Percentiles rank a stretch among this genome's conserved stretches.
Evolutionary conservation across 805 yeast genomes (phyloP).

Genomic region (Candida vartiovaarae): DNA sequence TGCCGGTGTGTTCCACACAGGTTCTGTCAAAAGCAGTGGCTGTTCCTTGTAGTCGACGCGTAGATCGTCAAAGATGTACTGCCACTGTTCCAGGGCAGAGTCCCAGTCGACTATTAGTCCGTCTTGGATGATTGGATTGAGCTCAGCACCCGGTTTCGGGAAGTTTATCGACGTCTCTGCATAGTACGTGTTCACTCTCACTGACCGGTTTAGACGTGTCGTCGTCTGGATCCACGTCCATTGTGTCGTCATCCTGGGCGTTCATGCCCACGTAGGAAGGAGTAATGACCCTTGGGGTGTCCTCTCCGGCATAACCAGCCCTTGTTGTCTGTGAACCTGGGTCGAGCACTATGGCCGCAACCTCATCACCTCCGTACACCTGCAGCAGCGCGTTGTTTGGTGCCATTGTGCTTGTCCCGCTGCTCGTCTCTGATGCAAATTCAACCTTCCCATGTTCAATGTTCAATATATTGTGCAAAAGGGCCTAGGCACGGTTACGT

Average conservation of each 20-base stretch:
- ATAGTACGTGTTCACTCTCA: constrained; percentile 21
- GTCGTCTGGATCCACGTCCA: constrained; percentile 19
- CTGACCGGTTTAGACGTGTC: constrained; percentile 12
- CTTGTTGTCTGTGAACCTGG: constrained; percentile 83
- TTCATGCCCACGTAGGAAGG: constrained; percentile 60
- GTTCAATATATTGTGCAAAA: too few species aligned
- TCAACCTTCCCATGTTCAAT: too few species aligned
- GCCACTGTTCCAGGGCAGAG: constrained; percentile 68
- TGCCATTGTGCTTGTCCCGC: constrained; percentile 12
- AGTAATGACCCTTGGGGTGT: constrained; percentile 66
- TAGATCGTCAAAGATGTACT: constrained; percentile 47
- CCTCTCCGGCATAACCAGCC: constrained; percentile 90
- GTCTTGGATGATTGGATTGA: constrained; percentile 53
- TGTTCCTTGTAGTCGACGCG: constrained; percentile 52
- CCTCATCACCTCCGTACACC: constrained; percentile 45
- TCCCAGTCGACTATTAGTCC: constrained; percentile 80
- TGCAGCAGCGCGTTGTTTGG: constrained; percentile 19
- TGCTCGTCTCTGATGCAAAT: too few species aligned
- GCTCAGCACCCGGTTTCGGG: constrained; percentile 45
- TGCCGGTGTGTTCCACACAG: constrained; percentile 69
- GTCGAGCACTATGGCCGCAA: constrained; percentile 85
- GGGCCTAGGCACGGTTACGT: too few species aligned
- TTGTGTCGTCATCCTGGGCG: constrained; percentile 11
- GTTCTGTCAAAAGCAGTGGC: constrained; percentile 80
- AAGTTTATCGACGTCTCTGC: constrained; percentile 38